These are phyloP conservation scores for Microbotryomycetes sp. DNA, from an alignment of 1,284 basidiomycete genomes.

Conservation along the genomic window DNA sequence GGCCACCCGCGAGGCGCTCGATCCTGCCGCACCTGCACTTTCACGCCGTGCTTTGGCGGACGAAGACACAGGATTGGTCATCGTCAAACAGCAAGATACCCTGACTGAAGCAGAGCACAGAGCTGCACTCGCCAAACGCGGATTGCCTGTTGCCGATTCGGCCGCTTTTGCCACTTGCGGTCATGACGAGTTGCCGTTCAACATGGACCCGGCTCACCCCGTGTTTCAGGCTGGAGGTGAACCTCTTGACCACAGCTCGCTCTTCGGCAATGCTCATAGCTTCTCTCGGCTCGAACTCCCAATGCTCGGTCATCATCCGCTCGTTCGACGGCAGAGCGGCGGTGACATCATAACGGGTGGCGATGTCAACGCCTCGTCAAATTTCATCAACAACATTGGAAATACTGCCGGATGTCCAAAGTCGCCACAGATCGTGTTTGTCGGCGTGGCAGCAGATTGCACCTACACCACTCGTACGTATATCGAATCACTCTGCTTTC, in stretches of 20 bases:
- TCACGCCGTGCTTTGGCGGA: constrained; percentile 37
- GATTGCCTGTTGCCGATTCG: constrained; percentile 8
- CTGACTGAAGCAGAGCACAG: constrained; percentile 41
- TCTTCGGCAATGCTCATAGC: constrained; percentile 4
- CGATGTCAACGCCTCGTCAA: constrained; percentile 39
- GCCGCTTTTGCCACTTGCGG: constrained; percentile 47
- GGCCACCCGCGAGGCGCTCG: constrained; percentile 50
- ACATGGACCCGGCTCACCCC: constrained; percentile 56
- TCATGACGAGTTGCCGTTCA: constrained; percentile 62
- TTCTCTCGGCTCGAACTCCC: background rate
- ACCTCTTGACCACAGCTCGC: background rate
- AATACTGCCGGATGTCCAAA: constrained; percentile 65
- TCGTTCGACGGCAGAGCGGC: constrained; percentile 18
- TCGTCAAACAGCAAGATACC: constrained; percentile 62
- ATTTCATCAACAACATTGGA: constrained; percentile 60
- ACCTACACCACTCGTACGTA: constrained; percentile 48
- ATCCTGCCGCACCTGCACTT: constrained; percentile 47
- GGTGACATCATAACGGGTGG: constrained; percentile 43
- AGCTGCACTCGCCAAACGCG: constrained; percentile 8
- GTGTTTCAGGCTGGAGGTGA: constrained; percentile 35
- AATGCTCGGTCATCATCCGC: background rate
- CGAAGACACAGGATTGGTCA: constrained; percentile 49
- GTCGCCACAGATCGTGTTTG: constrained; percentile 63
- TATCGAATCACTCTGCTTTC: no score
- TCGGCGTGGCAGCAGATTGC: constrained; percentile 85